Percentiles rank a stretch among this genome's conserved stretches.
Evolutionary conservation across 2,329 filamentous ascomycete genomes (phyloP).

Genomic region (Alternaria atra): DNA sequence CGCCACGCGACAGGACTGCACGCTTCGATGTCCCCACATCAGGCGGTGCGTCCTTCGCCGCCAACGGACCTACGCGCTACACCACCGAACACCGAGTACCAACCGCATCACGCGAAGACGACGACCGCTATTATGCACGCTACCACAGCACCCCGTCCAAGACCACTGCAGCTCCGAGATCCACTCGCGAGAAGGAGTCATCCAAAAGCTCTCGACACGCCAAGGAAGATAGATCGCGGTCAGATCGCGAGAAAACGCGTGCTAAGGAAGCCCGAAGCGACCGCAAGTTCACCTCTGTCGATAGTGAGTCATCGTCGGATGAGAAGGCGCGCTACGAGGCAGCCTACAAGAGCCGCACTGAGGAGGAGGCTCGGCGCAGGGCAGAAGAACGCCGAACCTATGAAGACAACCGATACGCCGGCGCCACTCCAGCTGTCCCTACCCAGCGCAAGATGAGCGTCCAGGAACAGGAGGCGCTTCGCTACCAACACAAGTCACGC

Average conservation of each 20-base stretch:
- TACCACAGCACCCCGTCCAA: conserved; percentile 50
- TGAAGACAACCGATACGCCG: conserved; percentile 34
- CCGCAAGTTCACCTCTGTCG: conserved; percentile 46
- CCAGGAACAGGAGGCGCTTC: conserved; percentile 36
- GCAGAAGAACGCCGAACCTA: conserved; percentile 42
- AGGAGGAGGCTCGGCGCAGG: conserved; percentile 37
- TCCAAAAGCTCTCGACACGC: conserved; percentile 31
- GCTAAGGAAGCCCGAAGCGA: conserved; percentile 54
- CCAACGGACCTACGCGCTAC: conserved; percentile 35
- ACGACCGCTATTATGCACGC: conserved; percentile 50
- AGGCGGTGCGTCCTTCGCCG: conserved; percentile 35
- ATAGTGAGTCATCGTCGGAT: conserved; percentile 47
- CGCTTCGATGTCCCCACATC: conserved; percentile 47
- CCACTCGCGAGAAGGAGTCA: conserved; percentile 44
- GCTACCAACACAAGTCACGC: conserved; percentile 41
- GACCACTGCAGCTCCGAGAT: conserved; percentile 34
- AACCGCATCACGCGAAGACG: conserved; percentile 34
- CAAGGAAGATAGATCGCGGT: conserved; percentile 50
- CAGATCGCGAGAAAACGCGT: conserved; percentile 51
- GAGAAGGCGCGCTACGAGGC: conserved; percentile 46
- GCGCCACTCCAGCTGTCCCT: conserved; percentile 7
- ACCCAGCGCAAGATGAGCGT: conserved; percentile 39
- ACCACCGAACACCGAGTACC: conserved; percentile 45
- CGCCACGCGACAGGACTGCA: conserved; percentile 41
- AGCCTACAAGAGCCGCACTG: conserved; percentile 40